phyloP scores from a whole-genome alignment of 75 land plant genomes.

The Pinus tabuliformis region DNA sequence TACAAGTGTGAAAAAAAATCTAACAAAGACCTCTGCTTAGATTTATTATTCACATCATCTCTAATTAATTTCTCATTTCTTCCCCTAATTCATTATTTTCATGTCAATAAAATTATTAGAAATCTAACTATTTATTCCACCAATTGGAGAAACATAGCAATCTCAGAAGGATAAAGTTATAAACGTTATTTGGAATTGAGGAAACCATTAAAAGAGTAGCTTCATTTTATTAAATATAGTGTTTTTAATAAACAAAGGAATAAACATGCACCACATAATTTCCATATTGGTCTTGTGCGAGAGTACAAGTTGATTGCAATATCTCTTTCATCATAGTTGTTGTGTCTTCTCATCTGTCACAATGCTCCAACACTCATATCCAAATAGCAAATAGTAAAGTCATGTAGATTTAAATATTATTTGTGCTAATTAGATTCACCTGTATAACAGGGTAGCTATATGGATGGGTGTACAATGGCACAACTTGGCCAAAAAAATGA shows the following conservation, averaged over 20 bases:
- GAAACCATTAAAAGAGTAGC: too few species aligned
- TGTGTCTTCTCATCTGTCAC: constrained; percentile 69
- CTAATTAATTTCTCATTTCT: too few species aligned
- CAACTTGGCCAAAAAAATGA: constrained; percentile 55
- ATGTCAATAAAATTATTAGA: too few species aligned
- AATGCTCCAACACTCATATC: constrained; percentile 74
- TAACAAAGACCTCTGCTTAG: too few species aligned
- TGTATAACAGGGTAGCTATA: constrained; percentile 78
- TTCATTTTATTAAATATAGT: neutral
- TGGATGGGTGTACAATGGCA: constrained; percentile 58
- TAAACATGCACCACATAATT: constrained; percentile 95
- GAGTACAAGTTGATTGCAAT: constrained; percentile 64
- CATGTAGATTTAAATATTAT: too few species aligned
- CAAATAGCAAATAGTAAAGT: neutral
- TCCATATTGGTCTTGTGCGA: constrained; percentile 97
- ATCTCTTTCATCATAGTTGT: constrained; percentile 88
- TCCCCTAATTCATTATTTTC: too few species aligned
- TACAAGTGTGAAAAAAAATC: too few species aligned
- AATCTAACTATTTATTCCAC: too few species aligned
- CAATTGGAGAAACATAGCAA: too few species aligned
- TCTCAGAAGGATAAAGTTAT: too few species aligned
- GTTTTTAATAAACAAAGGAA: neutral
- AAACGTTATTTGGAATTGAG: too few species aligned
- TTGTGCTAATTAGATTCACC: constrained; percentile 20
- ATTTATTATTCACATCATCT: too few species aligned